Evolutionary conservation across 2,329 filamentous ascomycete species (phyloP).

Genomic region (Cryphonectria nitschkei): DNA sequence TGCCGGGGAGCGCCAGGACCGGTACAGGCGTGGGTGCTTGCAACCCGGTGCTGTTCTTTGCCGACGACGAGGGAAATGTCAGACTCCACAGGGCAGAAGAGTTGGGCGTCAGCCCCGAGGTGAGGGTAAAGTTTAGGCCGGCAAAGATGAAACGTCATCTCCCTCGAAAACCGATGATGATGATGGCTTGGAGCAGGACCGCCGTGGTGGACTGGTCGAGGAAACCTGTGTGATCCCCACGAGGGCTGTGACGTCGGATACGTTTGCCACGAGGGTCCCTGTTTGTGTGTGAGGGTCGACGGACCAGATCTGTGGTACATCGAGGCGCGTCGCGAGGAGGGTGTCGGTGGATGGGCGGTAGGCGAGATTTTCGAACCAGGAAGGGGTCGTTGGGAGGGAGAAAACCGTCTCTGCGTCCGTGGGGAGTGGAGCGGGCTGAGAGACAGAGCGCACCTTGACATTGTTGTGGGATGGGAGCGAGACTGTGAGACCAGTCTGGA

Average conservation of each 20-base stretch:
- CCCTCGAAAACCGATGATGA: background rate
- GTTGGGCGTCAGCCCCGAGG: background rate
- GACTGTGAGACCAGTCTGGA: background rate
- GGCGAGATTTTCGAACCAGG: conserved; percentile 18
- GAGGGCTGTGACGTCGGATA: background rate
- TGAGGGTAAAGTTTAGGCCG: background rate
- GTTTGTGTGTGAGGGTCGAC: background rate
- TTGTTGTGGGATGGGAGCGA: background rate
- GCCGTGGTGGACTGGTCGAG: background rate
- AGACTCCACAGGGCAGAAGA: background rate
- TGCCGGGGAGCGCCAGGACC: background rate
- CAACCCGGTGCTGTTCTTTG: background rate
- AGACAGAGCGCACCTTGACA: background rate
- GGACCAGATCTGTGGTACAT: conserved; percentile 15
- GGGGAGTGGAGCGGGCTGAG: background rate
- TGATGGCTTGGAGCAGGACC: background rate
- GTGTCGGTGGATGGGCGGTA: conserved; percentile 9
- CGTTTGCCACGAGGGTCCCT: conserved; percentile 6
- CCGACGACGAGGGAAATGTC: background rate
- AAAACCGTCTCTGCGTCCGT: background rate
- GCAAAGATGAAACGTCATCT: background rate
- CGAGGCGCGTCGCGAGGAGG: conserved; percentile 17
- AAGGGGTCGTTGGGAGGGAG: background rate
- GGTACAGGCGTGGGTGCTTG: background rate
- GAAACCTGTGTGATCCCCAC: conserved; percentile 9